Base-by-base conservation (phyloP, 2,329 filamentous ascomycete genomes). In the Lachnellula arida region DNA sequence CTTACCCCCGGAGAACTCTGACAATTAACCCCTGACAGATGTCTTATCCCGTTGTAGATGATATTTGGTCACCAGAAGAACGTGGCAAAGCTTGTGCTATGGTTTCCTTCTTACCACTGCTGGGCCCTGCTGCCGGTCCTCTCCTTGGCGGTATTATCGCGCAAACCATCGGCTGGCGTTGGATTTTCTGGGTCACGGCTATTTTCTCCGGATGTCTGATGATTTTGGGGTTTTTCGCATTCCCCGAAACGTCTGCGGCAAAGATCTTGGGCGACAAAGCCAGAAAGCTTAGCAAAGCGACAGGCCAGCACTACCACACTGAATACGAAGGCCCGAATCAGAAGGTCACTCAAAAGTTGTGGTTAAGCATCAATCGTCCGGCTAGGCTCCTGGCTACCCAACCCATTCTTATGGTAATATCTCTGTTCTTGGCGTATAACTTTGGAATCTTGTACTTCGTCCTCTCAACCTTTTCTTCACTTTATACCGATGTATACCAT, bases 231-330 rank as follows among this genome's bases (percentile, higher is more conserved):
- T 28, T 74, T 0, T 54, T 82, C 35, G 59, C 76, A 39, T 75
- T 85, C 4, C 80, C 81, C 2, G 82, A 85, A 68, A 85, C 82
- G 0, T 85, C 84, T 62, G 73, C 78, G 0, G 80, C 81, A 0
- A 75, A 81, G 6, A 69, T 84, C n/a, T 74, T 84, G 2, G 75
- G 77, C 22, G 70, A 73, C 57, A 73, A 81, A 19, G 81, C 80
- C 4, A 66, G 68, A 54, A 74, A 75, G 51, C 70, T 85, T 19
- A 77, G 74, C 7, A 73, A 75, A 58, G 63, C 69, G 53, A 84
- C 78, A 0, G 80, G 81, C 5, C 22, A 37, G n/a, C 19, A 17
- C 6, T 46, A 46, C 23, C 23, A 46, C 22, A 28, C 44, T 32
- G 28, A 48, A 17, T 42, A 42, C 12, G 49, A 51, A 43, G 15